Evolutionary conservation across 768 basidiomycete species (phyloP).

Genomic region (Boletus coccyginus): DNA sequence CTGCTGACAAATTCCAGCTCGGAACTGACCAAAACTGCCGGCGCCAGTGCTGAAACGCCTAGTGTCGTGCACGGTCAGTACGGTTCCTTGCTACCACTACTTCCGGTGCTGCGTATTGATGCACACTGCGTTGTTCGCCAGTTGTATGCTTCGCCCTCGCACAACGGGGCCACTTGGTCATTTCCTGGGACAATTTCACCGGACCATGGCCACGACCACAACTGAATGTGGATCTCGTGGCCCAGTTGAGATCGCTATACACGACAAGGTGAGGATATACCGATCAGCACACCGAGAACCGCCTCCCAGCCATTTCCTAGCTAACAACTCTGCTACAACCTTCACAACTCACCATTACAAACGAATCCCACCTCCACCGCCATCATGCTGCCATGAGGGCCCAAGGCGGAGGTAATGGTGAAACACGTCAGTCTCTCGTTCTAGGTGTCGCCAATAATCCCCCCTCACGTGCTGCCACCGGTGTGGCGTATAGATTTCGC

Average conservation of each 20-base stretch:
- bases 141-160: conserved; percentile 26
- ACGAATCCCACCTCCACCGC: conserved; percentile 84
- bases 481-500: conserved; percentile 60
- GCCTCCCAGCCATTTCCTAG: conserved; percentile 39
- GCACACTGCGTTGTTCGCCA: conserved; percentile 11
- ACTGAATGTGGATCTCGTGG: conserved; percentile 34
- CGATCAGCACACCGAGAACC: conserved; percentile 23
- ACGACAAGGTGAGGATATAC: conserved; percentile 46
- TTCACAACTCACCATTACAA: conserved; percentile 60
- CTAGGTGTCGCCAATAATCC: conserved; percentile 10
- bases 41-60: conserved; percentile 1
- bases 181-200: conserved; percentile 18
- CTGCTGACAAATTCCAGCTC: conserved; percentile 16
- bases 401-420: conserved; percentile 62
- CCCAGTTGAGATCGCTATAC: conserved; percentile 58
- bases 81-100: conserved; percentile 9
- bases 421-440: conserved; percentile 67
- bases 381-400: conserved; percentile 82
- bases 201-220: conserved; percentile 30
- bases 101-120: conserved; percentile 22
- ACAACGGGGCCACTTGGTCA: conserved; percentile 19
- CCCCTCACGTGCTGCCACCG: conserved; percentile 25
- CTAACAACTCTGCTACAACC: conserved; percentile 62
- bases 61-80: neutral
- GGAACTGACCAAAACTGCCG: neutral